Evolutionary conservation across 306 rosid genomes (phyloP).

Genomic region (Casuarina equisetifolia): DNA sequence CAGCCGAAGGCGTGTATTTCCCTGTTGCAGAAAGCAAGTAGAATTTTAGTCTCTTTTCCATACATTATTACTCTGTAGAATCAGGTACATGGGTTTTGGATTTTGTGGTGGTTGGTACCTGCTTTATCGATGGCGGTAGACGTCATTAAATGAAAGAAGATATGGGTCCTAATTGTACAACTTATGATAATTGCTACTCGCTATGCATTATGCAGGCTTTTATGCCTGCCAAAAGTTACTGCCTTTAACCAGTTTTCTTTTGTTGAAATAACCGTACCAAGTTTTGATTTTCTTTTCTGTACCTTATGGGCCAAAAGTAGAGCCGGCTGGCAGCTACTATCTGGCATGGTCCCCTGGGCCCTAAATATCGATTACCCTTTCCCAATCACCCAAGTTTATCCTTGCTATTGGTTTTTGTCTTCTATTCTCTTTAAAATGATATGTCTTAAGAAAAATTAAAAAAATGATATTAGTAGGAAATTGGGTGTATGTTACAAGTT

Average conservation of each 20-base stretch:
- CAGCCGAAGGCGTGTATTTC: constrained; percentile 94
- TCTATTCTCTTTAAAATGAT: too few species aligned
- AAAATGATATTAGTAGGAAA: too few species aligned
- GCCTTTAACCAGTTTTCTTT: constrained; percentile 13
- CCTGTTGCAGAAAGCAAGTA: constrained; percentile 71
- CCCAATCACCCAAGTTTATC: too few species aligned
- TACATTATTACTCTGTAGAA: constrained; percentile 23
- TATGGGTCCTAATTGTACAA: constrained; percentile 21
- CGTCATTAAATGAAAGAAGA: constrained; percentile 26
- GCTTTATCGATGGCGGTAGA: constrained; percentile 31
- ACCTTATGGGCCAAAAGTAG: too few species aligned
- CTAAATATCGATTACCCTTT: too few species aligned
- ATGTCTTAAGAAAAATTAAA: too few species aligned
- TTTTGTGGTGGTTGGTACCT: constrained; percentile 29
- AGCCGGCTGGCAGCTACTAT: too few species aligned
- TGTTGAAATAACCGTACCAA: neutral
- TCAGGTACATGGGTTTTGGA: constrained; percentile 38
- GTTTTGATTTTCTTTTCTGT: neutral
- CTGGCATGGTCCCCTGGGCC: too few species aligned
- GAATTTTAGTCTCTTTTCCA: constrained; percentile 21
- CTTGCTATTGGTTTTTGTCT: too few species aligned
- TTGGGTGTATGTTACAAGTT: too few species aligned
- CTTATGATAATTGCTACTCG: constrained; percentile 20
- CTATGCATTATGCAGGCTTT: constrained; percentile 17
- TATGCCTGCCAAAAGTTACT: constrained; percentile 6